Evolutionary conservation across 352 stramenopile species (phyloP), one percentile per base, ranked within the genome.

Genomic region (Paralagenidium karlingii): DNA sequence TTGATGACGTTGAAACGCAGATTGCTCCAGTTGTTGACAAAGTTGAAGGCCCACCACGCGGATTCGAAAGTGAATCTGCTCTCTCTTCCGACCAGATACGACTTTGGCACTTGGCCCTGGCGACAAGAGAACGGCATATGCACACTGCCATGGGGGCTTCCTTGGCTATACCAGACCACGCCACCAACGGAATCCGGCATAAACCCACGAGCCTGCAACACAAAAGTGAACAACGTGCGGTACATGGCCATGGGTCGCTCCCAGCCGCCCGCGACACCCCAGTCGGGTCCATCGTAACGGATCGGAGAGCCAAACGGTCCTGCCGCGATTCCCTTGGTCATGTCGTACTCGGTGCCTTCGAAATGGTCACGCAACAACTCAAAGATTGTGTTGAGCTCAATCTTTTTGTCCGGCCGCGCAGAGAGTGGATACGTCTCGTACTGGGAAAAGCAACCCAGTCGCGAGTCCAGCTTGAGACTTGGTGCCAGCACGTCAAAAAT

Each of bases 181-280:
- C 45, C 45, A 19, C 45, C 42, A 13, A 43, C 40, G 5, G 36
- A 24, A 8, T 43, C 22, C 8, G 34, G 18, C 12, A 37, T 40
- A 0, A 48, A 45, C 20, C 28, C 46, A 0, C 67, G 58, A 16
- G 45, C 55, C 41, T 88, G 74, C 10, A 80, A 47, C 22, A 81
- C 68, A 53, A 96, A 95, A 27, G 63, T 79, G 39, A 76, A 88
- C 12, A 84, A 39, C 20, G 86, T 96, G 18, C 89, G 82, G 43
- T 85, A 94, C 46, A 97, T 77, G 8, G 82, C 95, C 43, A 97
- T 96, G 5, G 82, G 60, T 3, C 88, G 74, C 53, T 95, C 82
- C 70, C 83, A 93, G 6, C 65, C 73, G 22, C 82, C 82, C 18
- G 60, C 40, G 21, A 84, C 63, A 20, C 67, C 71, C n/a, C 68